Base-by-base conservation (phyloP, 768 basidiomycete genomes). In the Harrya chromipes region DNA sequence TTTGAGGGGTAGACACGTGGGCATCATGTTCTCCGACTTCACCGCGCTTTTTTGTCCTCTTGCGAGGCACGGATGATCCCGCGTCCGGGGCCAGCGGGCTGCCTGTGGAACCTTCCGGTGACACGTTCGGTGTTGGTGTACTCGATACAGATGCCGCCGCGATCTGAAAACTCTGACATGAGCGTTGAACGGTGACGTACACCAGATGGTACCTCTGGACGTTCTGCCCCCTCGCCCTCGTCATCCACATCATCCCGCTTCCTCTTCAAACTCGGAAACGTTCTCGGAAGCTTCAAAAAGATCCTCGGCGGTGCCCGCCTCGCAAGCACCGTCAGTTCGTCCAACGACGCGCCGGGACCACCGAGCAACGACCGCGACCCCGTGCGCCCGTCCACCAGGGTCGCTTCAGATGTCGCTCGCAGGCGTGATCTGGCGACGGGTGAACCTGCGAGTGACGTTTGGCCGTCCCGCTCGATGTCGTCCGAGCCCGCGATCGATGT, bases 281-380 rank as follows among this genome's bases (percentile, higher is more conserved):
- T 11, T 12, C 23, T 50, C 12, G 55, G 57, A 21, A 57, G 2
- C 35, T 27, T 56, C 6, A 54, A 4, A 5, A 11, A 23, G n/a
- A 58, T 56, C 47, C 38, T 56, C 4, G 50, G 26, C n/a, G 54
- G 49, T 1, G 34, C 34, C n/a, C 55, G 46, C 29, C 55, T 51
- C 11, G 65, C 60, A 1, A 65, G 46, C 17, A 33, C 0, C 16
- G 23, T 27, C 6, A 67, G 35, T 27, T 67, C 53, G 1, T 43
- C 36, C 41, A 62, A 3, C 17, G 60, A 54, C 6, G 64, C 62
- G 12, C 31, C 29, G 5, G 60, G 60, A 0, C 65, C 65, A 14
- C 65, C 64, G 6, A 33, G 33, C 12, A 35, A 12, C 12, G 37
- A 12, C 13, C n/a, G 40, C 29, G 41, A 46, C 3, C 21, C 38